Percentiles rank a stretch among this genome's conserved stretches.
These are phyloP conservation scores for Geotrichum restrictum DNA, from an alignment of 1,139 yeast genomes.

Conservation along the genomic window DNA sequence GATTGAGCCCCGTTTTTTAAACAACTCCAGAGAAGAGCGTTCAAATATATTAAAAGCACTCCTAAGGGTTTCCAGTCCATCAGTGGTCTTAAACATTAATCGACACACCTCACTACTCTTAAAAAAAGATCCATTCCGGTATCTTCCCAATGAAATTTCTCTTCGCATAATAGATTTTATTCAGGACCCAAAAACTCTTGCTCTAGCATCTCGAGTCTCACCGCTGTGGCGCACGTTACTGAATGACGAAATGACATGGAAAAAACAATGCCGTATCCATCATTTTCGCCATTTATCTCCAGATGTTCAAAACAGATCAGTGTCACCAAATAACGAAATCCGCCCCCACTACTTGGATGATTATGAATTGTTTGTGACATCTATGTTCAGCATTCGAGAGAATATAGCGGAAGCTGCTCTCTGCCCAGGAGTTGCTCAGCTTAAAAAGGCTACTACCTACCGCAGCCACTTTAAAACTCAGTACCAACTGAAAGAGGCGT, in stretches of 20 bases:
- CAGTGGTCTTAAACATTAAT: conserved; percentile 65
- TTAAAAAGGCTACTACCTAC: too few species aligned
- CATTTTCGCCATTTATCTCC: conserved; percentile 41
- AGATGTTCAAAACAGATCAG: conserved; percentile 34
- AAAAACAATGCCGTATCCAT: conserved; percentile 40
- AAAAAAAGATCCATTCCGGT: conserved; percentile 78
- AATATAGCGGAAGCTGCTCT: too few species aligned
- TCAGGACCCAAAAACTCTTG: conserved; percentile 49
- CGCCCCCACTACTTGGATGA: not conserved
- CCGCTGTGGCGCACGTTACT: conserved; percentile 42
- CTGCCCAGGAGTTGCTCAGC: too few species aligned
- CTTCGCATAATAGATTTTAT: conserved; percentile 78
- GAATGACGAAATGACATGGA: conserved; percentile 45
- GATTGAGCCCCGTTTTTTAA: too few species aligned
- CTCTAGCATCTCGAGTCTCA: conserved; percentile 45
- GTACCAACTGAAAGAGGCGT: conserved; percentile 41
- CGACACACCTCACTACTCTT: conserved; percentile 76
- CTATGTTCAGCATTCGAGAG: too few species aligned
- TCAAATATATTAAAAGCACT: conserved; percentile 14
- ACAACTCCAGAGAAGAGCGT: conserved; percentile 17
- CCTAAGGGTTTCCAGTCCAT: conserved; percentile 39
- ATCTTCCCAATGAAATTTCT: conserved; percentile 79
- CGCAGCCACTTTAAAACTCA: conserved; percentile 44
- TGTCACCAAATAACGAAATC: conserved; percentile 4
- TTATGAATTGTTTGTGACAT: conserved; percentile 6